A percentile compares a stretch with the other conserved stretches of the same genome.
phyloP scores from a whole-genome alignment of 1,284 basidiomycete genomes.

The Puccinia horiana region DNA sequence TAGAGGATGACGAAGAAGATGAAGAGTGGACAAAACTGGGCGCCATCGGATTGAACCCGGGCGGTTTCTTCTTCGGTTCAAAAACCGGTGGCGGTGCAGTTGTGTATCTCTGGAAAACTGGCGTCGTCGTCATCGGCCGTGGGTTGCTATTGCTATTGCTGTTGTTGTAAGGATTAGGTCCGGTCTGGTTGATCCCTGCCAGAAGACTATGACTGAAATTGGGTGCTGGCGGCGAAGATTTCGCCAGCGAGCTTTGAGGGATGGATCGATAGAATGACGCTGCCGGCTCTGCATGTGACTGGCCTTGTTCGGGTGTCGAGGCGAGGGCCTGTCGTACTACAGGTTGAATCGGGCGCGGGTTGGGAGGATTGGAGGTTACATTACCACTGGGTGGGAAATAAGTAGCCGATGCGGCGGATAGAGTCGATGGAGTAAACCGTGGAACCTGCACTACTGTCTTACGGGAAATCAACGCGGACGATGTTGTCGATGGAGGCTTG shows the following conservation, averaged over 20 bases:
- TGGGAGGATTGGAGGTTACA: background rate
- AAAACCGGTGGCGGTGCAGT: slow-evolving; percentile 26
- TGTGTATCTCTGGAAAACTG: slow-evolving; percentile 31
- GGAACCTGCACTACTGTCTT: slow-evolving; percentile 1
- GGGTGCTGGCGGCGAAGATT: background rate
- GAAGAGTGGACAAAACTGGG: slow-evolving; percentile 40
- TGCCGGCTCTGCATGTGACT: background rate
- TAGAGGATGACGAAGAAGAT: background rate
- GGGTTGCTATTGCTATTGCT: background rate
- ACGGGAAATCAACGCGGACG: background rate
- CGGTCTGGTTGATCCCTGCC: background rate
- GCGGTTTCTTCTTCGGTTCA: slow-evolving; percentile 40
- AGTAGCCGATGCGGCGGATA: slow-evolving; percentile 28
- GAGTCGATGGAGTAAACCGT: slow-evolving; percentile 2
- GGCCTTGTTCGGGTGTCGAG: background rate
- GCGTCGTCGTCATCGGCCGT: background rate
- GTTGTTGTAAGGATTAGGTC: background rate
- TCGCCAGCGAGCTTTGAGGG: background rate
- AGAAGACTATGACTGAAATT: background rate
- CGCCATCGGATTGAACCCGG: slow-evolving; percentile 40
- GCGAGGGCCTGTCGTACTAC: background rate
- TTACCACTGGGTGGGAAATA: slow-evolving; percentile 4
- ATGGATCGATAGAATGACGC: slow-evolving; percentile 19
- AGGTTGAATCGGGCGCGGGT: slow-evolving; percentile 24
- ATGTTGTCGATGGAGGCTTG: background rate